A percentile compares a stretch with the other conserved stretches of the same genome.
Evolutionary conservation across 371 early-diverging fungal species (phyloP).

Genomic region (Gilbertella persicaria): DNA sequence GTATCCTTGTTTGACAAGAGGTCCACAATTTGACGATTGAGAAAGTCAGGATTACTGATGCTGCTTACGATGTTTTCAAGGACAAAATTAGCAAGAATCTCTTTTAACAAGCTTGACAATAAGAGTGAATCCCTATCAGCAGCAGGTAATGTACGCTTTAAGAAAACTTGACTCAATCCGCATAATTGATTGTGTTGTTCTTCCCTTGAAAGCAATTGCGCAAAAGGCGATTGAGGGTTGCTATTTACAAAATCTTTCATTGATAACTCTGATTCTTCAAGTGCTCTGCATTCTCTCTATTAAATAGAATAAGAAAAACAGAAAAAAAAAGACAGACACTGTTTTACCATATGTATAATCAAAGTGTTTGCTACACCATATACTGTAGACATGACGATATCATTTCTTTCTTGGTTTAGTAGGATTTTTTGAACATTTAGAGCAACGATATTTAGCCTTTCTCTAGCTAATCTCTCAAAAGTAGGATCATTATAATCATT

Average conservation of each 20-base stretch:
- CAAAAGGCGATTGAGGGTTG: slow-evolving; percentile 54
- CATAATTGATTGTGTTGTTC: slow-evolving; percentile 47
- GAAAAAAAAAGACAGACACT: background rate
- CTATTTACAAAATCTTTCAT: slow-evolving; percentile 35
- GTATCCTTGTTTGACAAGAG: slow-evolving; percentile 28
- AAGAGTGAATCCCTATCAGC: slow-evolving; percentile 34
- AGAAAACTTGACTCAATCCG: slow-evolving; percentile 31
- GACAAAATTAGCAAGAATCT: slow-evolving; percentile 39
- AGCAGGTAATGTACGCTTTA: slow-evolving; percentile 35
- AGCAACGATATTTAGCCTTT: slow-evolving; percentile 33
- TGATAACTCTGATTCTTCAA: slow-evolving; percentile 38
- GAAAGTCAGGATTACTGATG: slow-evolving; percentile 47
- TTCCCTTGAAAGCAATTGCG: slow-evolving; percentile 39
- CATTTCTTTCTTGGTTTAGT: slow-evolving; percentile 49
- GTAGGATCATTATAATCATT: slow-evolving; percentile 30
- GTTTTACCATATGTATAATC: slow-evolving; percentile 54
- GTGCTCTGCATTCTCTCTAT: slow-evolving; percentile 49
- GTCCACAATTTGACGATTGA: slow-evolving; percentile 44
- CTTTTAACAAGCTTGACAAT: slow-evolving; percentile 35
- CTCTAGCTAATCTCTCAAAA: slow-evolving; percentile 31
- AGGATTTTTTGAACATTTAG: slow-evolving; percentile 41
- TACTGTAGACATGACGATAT: slow-evolving; percentile 48
- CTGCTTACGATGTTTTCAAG: slow-evolving; percentile 38
- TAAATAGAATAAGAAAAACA: slow-evolving; percentile 1
- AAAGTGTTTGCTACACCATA: slow-evolving; percentile 53